phyloP scores from a whole-genome alignment of 139 green algal genomes.

The Closterium sp. region DNA sequence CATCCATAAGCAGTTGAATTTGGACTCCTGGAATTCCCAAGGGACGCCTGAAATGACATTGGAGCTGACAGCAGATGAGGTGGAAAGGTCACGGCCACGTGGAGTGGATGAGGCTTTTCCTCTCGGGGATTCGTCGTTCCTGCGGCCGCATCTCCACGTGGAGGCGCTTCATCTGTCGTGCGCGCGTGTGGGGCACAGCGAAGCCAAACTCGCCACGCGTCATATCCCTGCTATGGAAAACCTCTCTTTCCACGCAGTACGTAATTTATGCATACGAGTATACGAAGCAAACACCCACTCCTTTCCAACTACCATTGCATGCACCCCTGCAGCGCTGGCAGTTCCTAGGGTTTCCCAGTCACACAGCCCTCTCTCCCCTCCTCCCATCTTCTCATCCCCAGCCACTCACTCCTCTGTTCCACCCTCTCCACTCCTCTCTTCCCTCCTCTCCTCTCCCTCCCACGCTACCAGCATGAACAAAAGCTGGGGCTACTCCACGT shows the following conservation, averaged over 20 bases:
- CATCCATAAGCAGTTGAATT: no score
- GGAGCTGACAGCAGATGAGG: neutral
- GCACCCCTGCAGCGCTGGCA: neutral
- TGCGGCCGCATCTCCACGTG: neutral
- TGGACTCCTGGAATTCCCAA: no score
- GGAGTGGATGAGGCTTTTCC: neutral
- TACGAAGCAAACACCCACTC: no score
- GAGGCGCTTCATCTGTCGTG: no score
- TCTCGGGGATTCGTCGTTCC: neutral
- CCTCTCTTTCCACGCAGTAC: no score
- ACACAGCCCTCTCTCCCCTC: neutral
- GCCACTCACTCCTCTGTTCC: no score
- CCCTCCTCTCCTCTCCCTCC: neutral
- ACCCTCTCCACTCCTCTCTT: neutral
- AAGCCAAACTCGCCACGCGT: neutral
- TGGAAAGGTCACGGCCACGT: neutral
- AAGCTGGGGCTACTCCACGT: neutral
- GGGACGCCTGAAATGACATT: neutral
- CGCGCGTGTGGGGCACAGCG: no score
- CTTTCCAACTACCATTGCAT: neutral
- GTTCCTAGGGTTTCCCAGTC: neutral
- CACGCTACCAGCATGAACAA: neutral
- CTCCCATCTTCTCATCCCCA: neutral
- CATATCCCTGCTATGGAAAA: neutral
- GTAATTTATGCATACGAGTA: no score